phyloP scores from a whole-genome alignment of 352 stramenopile species.

The Globisporangium rhizosaccharum region DNA sequence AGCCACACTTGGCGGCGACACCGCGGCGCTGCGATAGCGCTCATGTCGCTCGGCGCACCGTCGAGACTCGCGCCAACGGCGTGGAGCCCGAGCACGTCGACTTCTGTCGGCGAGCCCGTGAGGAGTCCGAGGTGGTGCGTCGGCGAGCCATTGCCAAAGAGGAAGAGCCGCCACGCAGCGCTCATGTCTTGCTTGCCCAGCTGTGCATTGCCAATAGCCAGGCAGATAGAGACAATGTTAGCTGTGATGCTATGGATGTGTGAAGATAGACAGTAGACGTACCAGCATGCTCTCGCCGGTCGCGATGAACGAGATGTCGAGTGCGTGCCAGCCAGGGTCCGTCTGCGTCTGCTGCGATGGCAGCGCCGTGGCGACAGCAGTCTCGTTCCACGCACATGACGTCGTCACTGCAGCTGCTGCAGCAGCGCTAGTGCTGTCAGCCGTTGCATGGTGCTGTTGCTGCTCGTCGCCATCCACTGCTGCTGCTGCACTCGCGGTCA shows the following conservation, averaged over 20 bases:
- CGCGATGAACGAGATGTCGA: slow-evolving; percentile 14
- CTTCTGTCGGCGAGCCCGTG: slow-evolving; percentile 60
- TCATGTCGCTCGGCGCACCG: slow-evolving; percentile 36
- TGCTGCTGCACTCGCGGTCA: not conserved
- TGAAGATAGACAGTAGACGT: not conserved
- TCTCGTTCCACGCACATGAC: not conserved
- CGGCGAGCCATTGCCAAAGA: slow-evolving; percentile 80
- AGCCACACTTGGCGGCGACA: slow-evolving; percentile 76
- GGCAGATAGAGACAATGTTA: not conserved
- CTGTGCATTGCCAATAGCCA: slow-evolving; percentile 15
- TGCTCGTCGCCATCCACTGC: not conserved
- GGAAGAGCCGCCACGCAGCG: slow-evolving; percentile 71
- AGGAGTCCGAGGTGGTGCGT: slow-evolving; percentile 79
- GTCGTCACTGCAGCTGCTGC: not conserved
- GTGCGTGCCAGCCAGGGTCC: slow-evolving; percentile 11
- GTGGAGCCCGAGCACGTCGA: slow-evolving; percentile 72
- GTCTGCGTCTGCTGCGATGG: not conserved
- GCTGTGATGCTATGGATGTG: no score
- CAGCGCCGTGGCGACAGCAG: not conserved
- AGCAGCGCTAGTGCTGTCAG: not conserved
- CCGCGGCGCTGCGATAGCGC: slow-evolving; percentile 45
- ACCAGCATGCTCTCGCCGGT: slow-evolving; percentile 12
- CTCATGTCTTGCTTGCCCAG: slow-evolving; percentile 54
- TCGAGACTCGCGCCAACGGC: slow-evolving; percentile 35
- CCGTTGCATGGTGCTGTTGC: not conserved